Evolutionary conservation across 345 rosid genomes (phyloP), one percentile per base, ranked within the genome.

Genomic region (Viola odorata): DNA sequence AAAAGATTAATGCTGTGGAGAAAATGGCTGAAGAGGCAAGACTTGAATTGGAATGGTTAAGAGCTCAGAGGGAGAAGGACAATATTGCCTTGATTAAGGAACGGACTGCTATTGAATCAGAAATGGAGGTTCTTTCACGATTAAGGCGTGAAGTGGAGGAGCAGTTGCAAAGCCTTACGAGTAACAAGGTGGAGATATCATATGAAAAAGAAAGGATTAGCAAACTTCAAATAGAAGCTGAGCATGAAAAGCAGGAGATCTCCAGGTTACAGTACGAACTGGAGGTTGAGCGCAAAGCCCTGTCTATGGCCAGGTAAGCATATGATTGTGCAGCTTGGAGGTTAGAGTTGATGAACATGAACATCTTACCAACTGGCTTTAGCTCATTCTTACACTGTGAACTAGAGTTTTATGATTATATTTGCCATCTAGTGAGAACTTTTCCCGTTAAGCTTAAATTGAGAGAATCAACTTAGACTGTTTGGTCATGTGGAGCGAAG

Each of bases 11-110:
- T 67, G 85, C 84, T 44, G 82, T 94, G 62, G 85, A 82, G 81
- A 85, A 77, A 76, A 67, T 89, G 83, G 95, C 99, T 13, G 96
- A 84, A 80, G 91, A 84, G 80, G 91, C 91, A 16, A 83, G 68
- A 69, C 69, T 32, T 8, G 95, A 89, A 72, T 40, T 94, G 62
- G 86, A 81, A 50, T 87, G 70, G 67, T 63, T 87, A 67, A 82
- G 74, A 77, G 74, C 82, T 61, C 78, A 87, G 73, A 84, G 90
- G 75, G 91, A 90, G 67, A 87, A 75, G 59, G 90, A 86, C 64
- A 81, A 69, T 69, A 64, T 75, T 63, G 77, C 84, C 55, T 71
- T 87, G 73, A 75, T 78, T 79, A 85, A 74, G 73, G 91, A 89
- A 50, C 88, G 82, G 7, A 84, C 77, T 47, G 73, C 87, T 15